Evolutionary conservation across 495 filamentous ascomycete genomes (phyloP).

Genomic region (Xylaria grammica): DNA sequence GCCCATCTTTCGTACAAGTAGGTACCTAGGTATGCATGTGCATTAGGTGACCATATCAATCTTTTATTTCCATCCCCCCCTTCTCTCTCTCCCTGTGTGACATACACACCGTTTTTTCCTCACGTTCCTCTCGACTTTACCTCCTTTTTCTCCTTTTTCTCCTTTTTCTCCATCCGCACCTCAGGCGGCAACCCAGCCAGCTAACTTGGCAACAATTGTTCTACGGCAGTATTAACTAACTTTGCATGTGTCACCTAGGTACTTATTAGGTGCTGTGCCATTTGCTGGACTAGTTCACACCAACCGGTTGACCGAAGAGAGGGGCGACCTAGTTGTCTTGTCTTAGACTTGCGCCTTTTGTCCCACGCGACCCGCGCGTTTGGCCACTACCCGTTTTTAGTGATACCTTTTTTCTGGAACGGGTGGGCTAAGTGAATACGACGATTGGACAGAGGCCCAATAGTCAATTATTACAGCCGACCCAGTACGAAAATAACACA

Average conservation of each 20-base stretch:
- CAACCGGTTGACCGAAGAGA: not conserved
- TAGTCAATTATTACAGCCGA: not conserved
- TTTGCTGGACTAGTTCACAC: not conserved
- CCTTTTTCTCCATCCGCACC: too few relatives aligned
- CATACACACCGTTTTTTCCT: too few relatives aligned
- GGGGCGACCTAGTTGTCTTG: not conserved
- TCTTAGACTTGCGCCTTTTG: not conserved
- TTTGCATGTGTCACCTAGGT: too few relatives aligned
- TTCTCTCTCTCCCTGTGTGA: not conserved
- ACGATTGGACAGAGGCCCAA: constrained; percentile 13
- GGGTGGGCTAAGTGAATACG: not conserved
- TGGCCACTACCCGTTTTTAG: constrained; percentile 18
- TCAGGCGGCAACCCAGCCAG: too few relatives aligned
- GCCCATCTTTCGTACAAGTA: not conserved
- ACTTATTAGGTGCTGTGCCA: not conserved
- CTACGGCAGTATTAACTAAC: too few relatives aligned
- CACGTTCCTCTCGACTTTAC: too few relatives aligned
- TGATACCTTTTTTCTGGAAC: not conserved
- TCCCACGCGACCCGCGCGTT: constrained; percentile 17
- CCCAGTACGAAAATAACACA: constrained; percentile 1
- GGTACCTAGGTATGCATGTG: not conserved
- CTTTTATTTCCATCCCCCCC: too few relatives aligned
- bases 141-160: too few relatives aligned
- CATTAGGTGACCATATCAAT: too few relatives aligned
- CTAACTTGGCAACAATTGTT: too few relatives aligned